These are phyloP conservation scores for Fusarium brevicatenulatum DNA, from an alignment of 2,329 filamentous ascomycete species.

Conservation along the genomic window DNA sequence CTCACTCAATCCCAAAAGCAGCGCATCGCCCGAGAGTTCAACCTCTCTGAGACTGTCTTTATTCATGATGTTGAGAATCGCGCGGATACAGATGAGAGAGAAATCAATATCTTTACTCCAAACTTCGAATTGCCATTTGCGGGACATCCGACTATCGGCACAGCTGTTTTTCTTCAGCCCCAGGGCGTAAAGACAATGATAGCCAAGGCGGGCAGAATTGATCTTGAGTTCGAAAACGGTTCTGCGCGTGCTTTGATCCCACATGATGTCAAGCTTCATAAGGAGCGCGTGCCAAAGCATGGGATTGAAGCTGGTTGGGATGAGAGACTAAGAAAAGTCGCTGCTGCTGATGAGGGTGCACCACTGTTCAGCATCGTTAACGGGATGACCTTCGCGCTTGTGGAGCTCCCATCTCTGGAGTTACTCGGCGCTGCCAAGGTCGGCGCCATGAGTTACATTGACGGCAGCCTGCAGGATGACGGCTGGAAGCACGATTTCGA, in stretches of 20 bases:
- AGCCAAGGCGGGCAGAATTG: conserved; percentile 66
- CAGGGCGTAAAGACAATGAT: conserved; percentile 53
- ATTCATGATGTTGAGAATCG: conserved; percentile 58
- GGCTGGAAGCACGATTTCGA: conserved; percentile 64
- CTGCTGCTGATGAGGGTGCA: conserved; percentile 51
- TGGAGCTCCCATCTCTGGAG: conserved; percentile 69
- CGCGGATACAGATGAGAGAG: conserved; percentile 43
- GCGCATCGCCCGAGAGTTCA: conserved; percentile 68
- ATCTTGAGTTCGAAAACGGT: conserved; percentile 52
- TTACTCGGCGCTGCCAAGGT: conserved; percentile 59
- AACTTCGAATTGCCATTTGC: conserved; percentile 67
- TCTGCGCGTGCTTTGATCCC: conserved; percentile 70
- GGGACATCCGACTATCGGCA: conserved; percentile 69
- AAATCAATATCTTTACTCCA: conserved; percentile 68
- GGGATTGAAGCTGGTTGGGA: conserved; percentile 13
- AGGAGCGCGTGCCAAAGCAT: conserved; percentile 47
- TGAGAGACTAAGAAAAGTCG: conserved; percentile 36
- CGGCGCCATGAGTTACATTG: conserved; percentile 48
- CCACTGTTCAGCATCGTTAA: conserved; percentile 71
- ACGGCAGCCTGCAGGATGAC: conserved; percentile 54
- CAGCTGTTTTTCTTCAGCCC: conserved; percentile 58
- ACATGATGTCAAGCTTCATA: conserved; percentile 72
- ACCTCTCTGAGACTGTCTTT: conserved; percentile 71
- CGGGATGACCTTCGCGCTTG: conserved; percentile 76
- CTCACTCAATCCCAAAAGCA: conserved; percentile 63